Evolutionary conservation across 352 stramenopile species (phyloP).

Genomic region (Globisporangium cystogenes): DNA sequence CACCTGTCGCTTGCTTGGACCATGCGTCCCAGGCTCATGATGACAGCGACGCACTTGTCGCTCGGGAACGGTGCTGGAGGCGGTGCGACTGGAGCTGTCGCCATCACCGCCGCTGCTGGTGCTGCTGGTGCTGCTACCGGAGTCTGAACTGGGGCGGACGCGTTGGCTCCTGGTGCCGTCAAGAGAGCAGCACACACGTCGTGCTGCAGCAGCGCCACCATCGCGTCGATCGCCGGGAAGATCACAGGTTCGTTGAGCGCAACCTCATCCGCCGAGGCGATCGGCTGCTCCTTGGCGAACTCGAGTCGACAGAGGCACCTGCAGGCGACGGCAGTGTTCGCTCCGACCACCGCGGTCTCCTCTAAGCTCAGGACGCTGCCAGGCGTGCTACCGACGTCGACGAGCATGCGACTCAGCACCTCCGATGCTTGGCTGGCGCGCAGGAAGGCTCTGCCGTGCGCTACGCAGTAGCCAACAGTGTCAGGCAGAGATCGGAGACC

Average conservation of each 20-base stretch:
- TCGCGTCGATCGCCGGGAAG: constrained; percentile 24
- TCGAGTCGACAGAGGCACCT: constrained; percentile 29
- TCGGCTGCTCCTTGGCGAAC: constrained; percentile 24
- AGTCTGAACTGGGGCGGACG: too few relatives aligned
- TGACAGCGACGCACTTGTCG: constrained; percentile 21
- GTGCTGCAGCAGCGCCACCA: constrained; percentile 31
- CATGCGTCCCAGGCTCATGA: constrained; percentile 48
- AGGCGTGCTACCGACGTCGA: background rate
- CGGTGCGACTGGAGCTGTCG: constrained; percentile 11
- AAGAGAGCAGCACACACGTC: constrained; percentile 23
- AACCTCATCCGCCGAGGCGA: background rate
- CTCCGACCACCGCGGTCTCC: constrained; percentile 21
- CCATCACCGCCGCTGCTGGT: constrained; percentile 19
- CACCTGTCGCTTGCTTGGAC: constrained; percentile 30
- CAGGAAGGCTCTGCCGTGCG: constrained; percentile 11
- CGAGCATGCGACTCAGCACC: constrained; percentile 16
- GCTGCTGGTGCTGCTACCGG: constrained; percentile 7
- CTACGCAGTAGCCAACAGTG: constrained; percentile 5
- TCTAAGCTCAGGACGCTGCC: background rate
- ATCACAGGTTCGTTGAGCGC: constrained; percentile 8
- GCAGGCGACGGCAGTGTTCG: constrained; percentile 26
- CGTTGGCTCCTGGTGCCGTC: constrained; percentile 1
- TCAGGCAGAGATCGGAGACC: background rate
- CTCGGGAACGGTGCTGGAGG: constrained; percentile 23
- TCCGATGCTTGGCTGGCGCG: background rate